Base-by-base conservation (phyloP, 75 land plant genomes). In the Cunninghamia lanceolata region DNA sequence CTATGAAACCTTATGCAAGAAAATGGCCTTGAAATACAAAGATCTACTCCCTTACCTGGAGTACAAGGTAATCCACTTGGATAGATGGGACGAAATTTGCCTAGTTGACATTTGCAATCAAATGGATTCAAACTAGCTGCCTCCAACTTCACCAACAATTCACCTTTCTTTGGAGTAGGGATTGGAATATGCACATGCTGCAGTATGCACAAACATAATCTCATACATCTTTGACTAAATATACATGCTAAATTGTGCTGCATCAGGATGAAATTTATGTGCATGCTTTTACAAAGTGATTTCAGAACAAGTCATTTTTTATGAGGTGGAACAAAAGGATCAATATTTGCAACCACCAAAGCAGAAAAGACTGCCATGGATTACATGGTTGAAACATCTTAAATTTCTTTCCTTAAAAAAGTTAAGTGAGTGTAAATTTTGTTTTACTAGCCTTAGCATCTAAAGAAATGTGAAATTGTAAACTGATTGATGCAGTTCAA, bases 21-120 rank as follows among this genome's bases (percentile, higher is more conserved):
- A 21, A 63, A 25, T 17, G 28, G 68, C 68, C 28, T 63, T 63
- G 19, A 63, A 63, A 19, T 25, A 63, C 28, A 17, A 63, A 63
- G 19, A 63, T 63, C 19, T 63, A 77, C 19, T 76, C 17, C 5
- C 80, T 38, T 88, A 93, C 97, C 96, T 56, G 97, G 97, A 46
- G 89, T 89, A 52, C 63, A 84, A 53, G 97, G 97, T 46, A 95
- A 93, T 80, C 87, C 93, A 46, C 85, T 83, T 30, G 97, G 96
- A n/a, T 90, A 39, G 86, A 95, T 13, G n/a, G 93, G 94, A 10
- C 92, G 88, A 28, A 93, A 3, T 30, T 88, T 34, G 36, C 98
- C 98, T 45, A 88, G 86, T 83, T 96, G 98, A 17, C 94, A 86
- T 86, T 95, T 96, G 96, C 97, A 95, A 74, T 96, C 98, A 81